Percentiles rank a stretch among this genome's conserved stretches.
Conservation (phyloP, 768 basidiomycete species). For the Scleroderma bovista region DNA sequence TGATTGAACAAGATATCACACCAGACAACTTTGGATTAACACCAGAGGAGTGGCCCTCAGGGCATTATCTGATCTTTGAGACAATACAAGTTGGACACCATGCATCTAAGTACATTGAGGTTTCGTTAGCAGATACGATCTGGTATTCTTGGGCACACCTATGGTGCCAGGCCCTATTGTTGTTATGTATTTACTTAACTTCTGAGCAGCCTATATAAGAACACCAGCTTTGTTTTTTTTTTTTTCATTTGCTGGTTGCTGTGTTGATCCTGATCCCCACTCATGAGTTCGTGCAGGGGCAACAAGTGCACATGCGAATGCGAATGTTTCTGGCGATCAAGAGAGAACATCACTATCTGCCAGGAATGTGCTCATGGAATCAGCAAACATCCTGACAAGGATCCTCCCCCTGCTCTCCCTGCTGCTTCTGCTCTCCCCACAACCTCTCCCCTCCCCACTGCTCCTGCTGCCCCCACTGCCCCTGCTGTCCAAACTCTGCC, state of each 20-base stretch:
- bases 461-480: not conserved
- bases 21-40: conserved; percentile 11
- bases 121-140: conserved; percentile 2
- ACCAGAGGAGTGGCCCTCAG: conserved; percentile 11
- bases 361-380: not conserved
- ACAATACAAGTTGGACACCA: conserved; percentile 1
- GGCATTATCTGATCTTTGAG: conserved; percentile 8
- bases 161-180: conserved; percentile 10
- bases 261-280: not conserved
- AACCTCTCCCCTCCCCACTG: not conserved
- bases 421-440: not conserved
- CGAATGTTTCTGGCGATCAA: not conserved
- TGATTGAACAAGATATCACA: not conserved
- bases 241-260: too few species aligned
- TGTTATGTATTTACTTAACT: not conserved
- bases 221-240: too few species aligned
- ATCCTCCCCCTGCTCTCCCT: too few species aligned
- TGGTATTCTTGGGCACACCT: conserved; percentile 9
- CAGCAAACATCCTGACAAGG: not conserved
- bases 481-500: too few species aligned
- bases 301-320: not conserved
- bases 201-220: not conserved
- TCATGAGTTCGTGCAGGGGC: not conserved
- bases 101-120: conserved; percentile 2
- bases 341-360: not conserved